Conservation (phyloP, 768 basidiomycete genomes). For the Scleroderma bovista region DNA sequence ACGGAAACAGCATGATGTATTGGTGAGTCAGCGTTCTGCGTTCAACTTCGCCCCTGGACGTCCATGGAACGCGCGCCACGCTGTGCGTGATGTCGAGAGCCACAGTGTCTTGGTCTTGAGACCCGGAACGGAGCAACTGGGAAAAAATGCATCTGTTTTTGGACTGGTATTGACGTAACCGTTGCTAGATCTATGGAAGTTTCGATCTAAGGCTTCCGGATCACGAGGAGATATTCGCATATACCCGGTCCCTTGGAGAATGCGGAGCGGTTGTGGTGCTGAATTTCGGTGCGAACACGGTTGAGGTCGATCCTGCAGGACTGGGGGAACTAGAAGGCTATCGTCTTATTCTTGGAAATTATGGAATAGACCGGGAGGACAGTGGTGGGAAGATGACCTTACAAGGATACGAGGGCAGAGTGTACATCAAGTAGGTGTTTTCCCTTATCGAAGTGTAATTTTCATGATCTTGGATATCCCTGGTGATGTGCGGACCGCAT, state of each 20-base stretch:
- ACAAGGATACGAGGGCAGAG: conserved; percentile 27
- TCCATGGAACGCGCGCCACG: not conserved
- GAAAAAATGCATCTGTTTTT: not conserved
- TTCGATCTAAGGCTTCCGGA: conserved; percentile 44
- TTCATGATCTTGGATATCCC: no score
- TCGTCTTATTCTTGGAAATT: conserved; percentile 23
- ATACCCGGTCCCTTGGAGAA: conserved; percentile 36
- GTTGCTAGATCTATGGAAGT: conserved; percentile 50
- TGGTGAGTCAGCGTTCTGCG: conserved; percentile 47
- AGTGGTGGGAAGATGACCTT: conserved; percentile 7
- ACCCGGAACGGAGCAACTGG: not conserved
- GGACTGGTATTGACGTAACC: not conserved
- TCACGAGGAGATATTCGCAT: conserved; percentile 52
- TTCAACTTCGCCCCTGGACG: not conserved
- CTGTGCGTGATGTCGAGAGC: not conserved
- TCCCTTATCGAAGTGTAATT: not conserved
- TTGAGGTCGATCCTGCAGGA: conserved; percentile 9
- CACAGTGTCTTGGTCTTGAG: not conserved
- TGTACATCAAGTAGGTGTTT: conserved; percentile 12
- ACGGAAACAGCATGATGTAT: conserved; percentile 47
- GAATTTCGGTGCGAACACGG: conserved; percentile 37
- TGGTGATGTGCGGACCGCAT: not conserved
- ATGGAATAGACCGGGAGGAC: conserved; percentile 5
- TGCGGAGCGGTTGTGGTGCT: conserved; percentile 37
- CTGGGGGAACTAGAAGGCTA: conserved; percentile 4